Percentiles rank a stretch among this genome's conserved stretches.
phyloP scores from a whole-genome alignment of 352 stramenopile species.

The Pseudoperonospora humuli region DNA sequence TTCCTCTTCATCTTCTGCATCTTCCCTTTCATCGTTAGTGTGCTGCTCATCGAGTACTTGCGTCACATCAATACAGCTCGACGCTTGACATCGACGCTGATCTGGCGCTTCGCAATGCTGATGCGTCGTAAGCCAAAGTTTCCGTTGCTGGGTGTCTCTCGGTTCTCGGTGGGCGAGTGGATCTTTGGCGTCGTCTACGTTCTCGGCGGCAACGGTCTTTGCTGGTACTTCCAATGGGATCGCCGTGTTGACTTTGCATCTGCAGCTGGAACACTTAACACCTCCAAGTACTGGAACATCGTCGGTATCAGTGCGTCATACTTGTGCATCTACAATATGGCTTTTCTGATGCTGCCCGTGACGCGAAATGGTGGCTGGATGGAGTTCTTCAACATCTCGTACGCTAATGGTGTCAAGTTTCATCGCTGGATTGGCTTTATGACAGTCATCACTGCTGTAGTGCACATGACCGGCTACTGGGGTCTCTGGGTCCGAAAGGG shows the following conservation, averaged over 20 bases:
- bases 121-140: slow-evolving; percentile 46
- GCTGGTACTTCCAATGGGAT: slow-evolving; percentile 55
- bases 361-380: slow-evolving; percentile 58
- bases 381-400: slow-evolving; percentile 61
- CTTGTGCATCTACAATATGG: slow-evolving; percentile 66
- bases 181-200: slow-evolving; percentile 47
- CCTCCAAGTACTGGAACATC: slow-evolving; percentile 49
- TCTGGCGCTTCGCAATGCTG: slow-evolving; percentile 36
- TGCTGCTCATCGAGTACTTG: slow-evolving; percentile 46
- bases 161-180: slow-evolving; percentile 47
- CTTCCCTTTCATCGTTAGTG: slow-evolving; percentile 43
- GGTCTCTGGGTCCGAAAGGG: slow-evolving; percentile 34
- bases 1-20: slow-evolving; percentile 67
- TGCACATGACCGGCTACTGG: slow-evolving; percentile 49
- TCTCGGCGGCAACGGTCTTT: slow-evolving; percentile 48
- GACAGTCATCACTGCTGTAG: slow-evolving; percentile 38
- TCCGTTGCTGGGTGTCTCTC: slow-evolving; percentile 33
- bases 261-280: slow-evolving; percentile 27
- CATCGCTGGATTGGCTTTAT: slow-evolving; percentile 57
- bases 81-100: slow-evolving; percentile 22
- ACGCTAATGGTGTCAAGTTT: slow-evolving; percentile 48
- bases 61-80: slow-evolving; percentile 35
- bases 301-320: slow-evolving; percentile 45
- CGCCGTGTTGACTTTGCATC: slow-evolving; percentile 27
- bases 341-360: slow-evolving; percentile 50